Base-by-base conservation (phyloP, 805 yeast genomes). In the Zygotorulaspora florentina region DNA sequence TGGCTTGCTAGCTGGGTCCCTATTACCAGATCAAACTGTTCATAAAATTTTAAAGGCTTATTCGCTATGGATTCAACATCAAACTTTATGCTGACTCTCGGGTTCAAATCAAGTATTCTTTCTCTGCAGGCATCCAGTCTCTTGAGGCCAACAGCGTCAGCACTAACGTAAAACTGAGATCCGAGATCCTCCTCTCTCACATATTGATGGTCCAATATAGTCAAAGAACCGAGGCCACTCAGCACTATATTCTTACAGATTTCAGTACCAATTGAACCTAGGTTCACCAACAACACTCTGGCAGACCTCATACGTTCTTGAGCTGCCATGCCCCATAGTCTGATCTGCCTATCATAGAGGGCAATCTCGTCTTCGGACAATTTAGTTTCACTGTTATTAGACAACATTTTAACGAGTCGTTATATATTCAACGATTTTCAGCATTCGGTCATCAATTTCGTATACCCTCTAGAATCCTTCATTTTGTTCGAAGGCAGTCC, bases 291-390 rank as follows among this genome's bases (percentile, higher is more conserved):
- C 37, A 90, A 68, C 3, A 91, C 73, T 37, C 76, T 76, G 7
- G 96, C 83, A 15, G 81, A 77, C 30, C 93, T 75, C 71, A 91
- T 78, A 36, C 77, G 63, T 34, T 79, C 74, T 64, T 91, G 99
- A 3, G 97, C 95, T 27, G 86, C 95, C 61, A 93, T 72, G 2
- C 99, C 99, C 99, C 99, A 91, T 16, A 91, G 73, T 51, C 99
- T 70, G 52, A 91, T 90, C 66, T 91, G 99, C 48, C 99, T 78
- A 66, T 91, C 99, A 61, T 91, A 91, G 17, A 91, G 74, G 1
- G 95, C 96, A 47, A 90, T 80, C 61, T 90, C 97, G 57, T 89
- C 96, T 66, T 68, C 69, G 26, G 59, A 56, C 33, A 70, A 53
- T 25, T 57, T 58, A 18, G 20, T 37, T 8, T 38, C 45, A 29